These are phyloP conservation scores for Pseudogymnoascus sp. DNA, from an alignment of 2,329 filamentous ascomycete species.

Conservation along the genomic window DNA sequence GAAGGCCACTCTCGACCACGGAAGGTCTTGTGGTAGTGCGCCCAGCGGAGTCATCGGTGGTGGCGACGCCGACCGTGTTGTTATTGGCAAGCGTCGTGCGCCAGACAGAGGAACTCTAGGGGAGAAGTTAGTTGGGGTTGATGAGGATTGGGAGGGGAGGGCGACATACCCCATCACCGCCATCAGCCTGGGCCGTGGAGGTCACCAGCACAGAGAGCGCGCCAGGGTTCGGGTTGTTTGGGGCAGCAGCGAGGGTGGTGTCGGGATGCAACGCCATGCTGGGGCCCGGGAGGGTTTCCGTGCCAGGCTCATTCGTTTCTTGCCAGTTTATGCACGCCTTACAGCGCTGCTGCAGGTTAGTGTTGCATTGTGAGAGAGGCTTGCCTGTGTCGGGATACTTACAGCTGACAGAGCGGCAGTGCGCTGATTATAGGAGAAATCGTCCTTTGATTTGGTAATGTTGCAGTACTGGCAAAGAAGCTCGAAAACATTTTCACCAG, in stretches of 20 bases:
- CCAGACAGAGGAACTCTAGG: neutral
- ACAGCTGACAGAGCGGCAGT: slow-evolving; percentile 37
- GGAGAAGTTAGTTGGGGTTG: neutral
- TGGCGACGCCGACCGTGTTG: neutral
- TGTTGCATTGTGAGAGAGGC: neutral
- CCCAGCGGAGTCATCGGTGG: neutral
- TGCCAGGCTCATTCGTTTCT: slow-evolving; percentile 19
- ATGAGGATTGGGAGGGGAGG: neutral
- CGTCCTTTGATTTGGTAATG: slow-evolving; percentile 39
- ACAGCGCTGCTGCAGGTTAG: slow-evolving; percentile 35
- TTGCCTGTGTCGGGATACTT: neutral
- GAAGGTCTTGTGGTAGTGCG: neutral
- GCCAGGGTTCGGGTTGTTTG: neutral
- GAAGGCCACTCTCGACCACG: neutral
- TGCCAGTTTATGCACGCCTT: slow-evolving; percentile 27
- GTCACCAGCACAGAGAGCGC: neutral
- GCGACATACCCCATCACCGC: neutral
- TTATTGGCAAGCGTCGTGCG: neutral
- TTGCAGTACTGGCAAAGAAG: slow-evolving; percentile 43
- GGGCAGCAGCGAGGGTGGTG: neutral
- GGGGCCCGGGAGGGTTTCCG: slow-evolving; percentile 19
- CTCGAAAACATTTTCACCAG: slow-evolving; percentile 38
- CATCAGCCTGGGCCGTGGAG: neutral
- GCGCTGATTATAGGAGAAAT: slow-evolving; percentile 45
- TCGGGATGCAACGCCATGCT: slow-evolving; percentile 14